phyloP scores from a whole-genome alignment of 805 yeast genomes.

The Candida verbasci region DNA sequence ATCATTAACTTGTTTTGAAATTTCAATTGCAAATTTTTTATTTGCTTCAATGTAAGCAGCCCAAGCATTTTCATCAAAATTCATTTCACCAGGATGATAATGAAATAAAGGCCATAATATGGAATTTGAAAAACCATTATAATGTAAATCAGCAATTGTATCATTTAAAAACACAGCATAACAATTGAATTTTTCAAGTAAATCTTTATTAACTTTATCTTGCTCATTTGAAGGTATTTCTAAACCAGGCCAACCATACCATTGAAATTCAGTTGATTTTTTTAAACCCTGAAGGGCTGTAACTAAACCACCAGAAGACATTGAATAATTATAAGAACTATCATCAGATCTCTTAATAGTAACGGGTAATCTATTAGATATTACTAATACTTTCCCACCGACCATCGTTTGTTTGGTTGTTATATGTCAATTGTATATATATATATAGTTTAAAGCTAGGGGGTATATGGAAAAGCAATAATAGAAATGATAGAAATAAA shows the following conservation, averaged over 20 bases:
- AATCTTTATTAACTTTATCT: constrained; percentile 61
- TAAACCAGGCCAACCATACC: constrained; percentile 97
- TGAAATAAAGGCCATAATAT: constrained; percentile 98
- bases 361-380: constrained; percentile 92
- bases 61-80: constrained; percentile 97
- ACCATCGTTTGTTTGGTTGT: constrained; percentile 10
- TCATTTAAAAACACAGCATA: constrained; percentile 86
- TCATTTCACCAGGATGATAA: constrained; percentile 98
- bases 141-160: constrained; percentile 90
- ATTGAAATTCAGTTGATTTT: constrained; percentile 77
- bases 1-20: constrained; percentile 66
- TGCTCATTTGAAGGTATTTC: constrained; percentile 80
- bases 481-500: background rate
- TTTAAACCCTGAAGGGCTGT: constrained; percentile 92
- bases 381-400: constrained; percentile 79
- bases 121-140: constrained; percentile 92
- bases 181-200: constrained; percentile 76
- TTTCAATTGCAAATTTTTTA: constrained; percentile 68
- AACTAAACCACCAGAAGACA: constrained; percentile 98
- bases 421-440: background rate
- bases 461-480: background rate
- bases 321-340: constrained; percentile 72
- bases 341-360: constrained; percentile 65
- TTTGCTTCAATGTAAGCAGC: constrained; percentile 96
- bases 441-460: background rate